phyloP scores from a whole-genome alignment of 2,329 filamentous ascomycete genomes.

The Colletotrichum incanum region DNA sequence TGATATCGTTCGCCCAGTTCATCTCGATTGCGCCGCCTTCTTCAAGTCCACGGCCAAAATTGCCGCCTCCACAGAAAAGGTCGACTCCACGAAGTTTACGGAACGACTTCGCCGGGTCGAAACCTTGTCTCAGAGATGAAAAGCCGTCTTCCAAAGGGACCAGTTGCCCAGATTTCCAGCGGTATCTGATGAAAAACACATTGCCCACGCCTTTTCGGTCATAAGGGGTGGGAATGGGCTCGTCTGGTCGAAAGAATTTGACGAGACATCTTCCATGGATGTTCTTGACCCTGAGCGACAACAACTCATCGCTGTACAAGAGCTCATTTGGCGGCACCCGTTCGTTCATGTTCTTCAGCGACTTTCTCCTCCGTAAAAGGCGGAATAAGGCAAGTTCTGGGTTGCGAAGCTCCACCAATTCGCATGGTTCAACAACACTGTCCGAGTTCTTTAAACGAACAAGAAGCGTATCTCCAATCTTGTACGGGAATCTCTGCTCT shows the following conservation, averaged over 20 bases:
- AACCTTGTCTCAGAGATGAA: constrained; percentile 66
- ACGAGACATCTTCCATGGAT: constrained; percentile 74
- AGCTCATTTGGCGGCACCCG: constrained; percentile 70
- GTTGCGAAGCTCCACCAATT: constrained; percentile 61
- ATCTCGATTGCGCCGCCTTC: constrained; percentile 78
- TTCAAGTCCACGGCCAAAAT: constrained; percentile 82
- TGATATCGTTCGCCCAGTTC: constrained; percentile 78
- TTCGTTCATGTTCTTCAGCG: constrained; percentile 53
- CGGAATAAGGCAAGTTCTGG: constrained; percentile 61
- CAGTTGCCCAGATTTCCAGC: constrained; percentile 43
- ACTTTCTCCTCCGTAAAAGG: constrained; percentile 65
- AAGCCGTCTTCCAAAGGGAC: constrained; percentile 43
- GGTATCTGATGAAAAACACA: constrained; percentile 74
- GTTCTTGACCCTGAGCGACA: constrained; percentile 53
- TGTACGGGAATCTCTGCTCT: constrained; percentile 51
- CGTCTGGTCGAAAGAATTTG: constrained; percentile 63
- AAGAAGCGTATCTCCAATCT: constrained; percentile 74
- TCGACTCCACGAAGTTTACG: constrained; percentile 74
- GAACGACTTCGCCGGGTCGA: constrained; percentile 58
- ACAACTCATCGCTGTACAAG: constrained; percentile 66
- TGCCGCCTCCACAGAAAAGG: constrained; percentile 84
- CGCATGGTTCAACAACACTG: constrained; percentile 71
- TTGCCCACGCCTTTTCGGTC: constrained; percentile 76
- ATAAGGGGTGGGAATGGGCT: constrained; percentile 74
- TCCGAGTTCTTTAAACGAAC: constrained; percentile 50